A percentile compares a stretch with the other conserved stretches of the same genome.
These are phyloP conservation scores for Lanzia echinophila DNA, from an alignment of 2,329 filamentous ascomycete genomes.

Conservation along the genomic window DNA sequence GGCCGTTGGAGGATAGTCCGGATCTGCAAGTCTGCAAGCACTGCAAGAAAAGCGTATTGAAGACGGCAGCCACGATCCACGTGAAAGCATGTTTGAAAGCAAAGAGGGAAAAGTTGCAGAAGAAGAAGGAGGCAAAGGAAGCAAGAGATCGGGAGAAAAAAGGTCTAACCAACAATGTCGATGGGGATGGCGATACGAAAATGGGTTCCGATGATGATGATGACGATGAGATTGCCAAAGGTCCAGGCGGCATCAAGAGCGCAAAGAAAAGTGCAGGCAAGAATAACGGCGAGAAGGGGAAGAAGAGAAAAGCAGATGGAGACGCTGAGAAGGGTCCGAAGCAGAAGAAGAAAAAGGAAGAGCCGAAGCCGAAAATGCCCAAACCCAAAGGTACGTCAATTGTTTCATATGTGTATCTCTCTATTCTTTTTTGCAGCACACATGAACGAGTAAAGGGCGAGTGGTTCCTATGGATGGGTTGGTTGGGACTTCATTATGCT, in stretches of 20 bases:
- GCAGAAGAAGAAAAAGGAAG: slow-evolving; percentile 92
- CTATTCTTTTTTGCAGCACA: background rate
- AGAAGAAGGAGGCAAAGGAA: slow-evolving; percentile 32
- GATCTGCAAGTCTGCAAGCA: slow-evolving; percentile 86
- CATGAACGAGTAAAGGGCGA: background rate
- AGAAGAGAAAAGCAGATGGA: slow-evolving; percentile 70
- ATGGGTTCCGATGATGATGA: slow-evolving; percentile 37
- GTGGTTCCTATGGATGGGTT: background rate
- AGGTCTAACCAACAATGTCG: slow-evolving; percentile 31
- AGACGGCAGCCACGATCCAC: slow-evolving; percentile 68
- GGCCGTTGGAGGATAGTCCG: slow-evolving; percentile 71
- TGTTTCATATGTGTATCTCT: background rate
- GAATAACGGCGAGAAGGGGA: slow-evolving; percentile 57
- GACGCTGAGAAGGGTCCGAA: slow-evolving; percentile 79
- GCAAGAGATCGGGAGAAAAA: slow-evolving; percentile 36
- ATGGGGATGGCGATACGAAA: slow-evolving; percentile 29
- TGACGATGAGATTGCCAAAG: slow-evolving; percentile 36
- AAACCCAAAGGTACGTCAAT: slow-evolving; percentile 68
- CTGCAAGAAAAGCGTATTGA: slow-evolving; percentile 83
- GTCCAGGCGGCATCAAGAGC: slow-evolving; percentile 30
- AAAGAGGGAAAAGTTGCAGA: slow-evolving; percentile 31
- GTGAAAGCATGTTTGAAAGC: slow-evolving; percentile 77
- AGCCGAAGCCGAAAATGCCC: slow-evolving; percentile 72
- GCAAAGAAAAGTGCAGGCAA: slow-evolving; percentile 61
- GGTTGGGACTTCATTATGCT: background rate